Evolutionary conservation across 352 stramenopile genomes (phyloP).

Genomic region (Pythium brassicae): DNA sequence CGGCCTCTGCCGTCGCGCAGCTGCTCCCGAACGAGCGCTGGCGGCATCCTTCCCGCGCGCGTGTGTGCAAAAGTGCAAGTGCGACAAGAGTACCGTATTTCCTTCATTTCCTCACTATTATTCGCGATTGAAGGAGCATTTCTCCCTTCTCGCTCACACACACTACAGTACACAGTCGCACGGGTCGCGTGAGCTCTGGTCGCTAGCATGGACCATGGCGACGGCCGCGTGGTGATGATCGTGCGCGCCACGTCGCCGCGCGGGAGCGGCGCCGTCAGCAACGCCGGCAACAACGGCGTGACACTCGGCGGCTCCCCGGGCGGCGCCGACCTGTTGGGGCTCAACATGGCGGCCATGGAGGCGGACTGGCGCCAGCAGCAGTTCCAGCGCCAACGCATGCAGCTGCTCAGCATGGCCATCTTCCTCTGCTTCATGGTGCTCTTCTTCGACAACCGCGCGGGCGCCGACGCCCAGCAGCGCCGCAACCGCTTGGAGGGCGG

Average conservation of each 20-base stretch:
- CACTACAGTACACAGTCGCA: background rate
- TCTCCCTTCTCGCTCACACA: background rate
- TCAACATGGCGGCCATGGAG: slow-evolving; percentile 68
- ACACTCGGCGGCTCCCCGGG: no score
- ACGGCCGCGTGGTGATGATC: slow-evolving; percentile 76
- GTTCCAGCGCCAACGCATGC: slow-evolving; percentile 85
- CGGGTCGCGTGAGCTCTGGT: background rate
- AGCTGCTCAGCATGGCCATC: slow-evolving; percentile 84
- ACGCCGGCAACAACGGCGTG: background rate
- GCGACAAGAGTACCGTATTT: background rate
- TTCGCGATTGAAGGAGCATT: background rate
- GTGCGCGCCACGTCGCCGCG: slow-evolving; percentile 63
- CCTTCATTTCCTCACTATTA: background rate
- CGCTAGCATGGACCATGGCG: slow-evolving; percentile 14
- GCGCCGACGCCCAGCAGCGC: slow-evolving; percentile 25
- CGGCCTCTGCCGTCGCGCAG: slow-evolving; percentile 39
- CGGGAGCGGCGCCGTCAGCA: slow-evolving; percentile 1
- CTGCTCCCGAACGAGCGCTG: slow-evolving; percentile 8
- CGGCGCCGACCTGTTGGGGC: slow-evolving; percentile 25
- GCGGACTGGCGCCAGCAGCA: slow-evolving; percentile 80
- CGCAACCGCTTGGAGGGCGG: slow-evolving; percentile 13
- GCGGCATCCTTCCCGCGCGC: no score
- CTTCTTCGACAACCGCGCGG: slow-evolving; percentile 78
- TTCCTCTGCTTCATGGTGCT: slow-evolving; percentile 86
- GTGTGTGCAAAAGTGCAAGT: no score